Evolutionary conservation across 805 yeast species (phyloP).

Genomic region (Yamadazyma ubonensis): DNA sequence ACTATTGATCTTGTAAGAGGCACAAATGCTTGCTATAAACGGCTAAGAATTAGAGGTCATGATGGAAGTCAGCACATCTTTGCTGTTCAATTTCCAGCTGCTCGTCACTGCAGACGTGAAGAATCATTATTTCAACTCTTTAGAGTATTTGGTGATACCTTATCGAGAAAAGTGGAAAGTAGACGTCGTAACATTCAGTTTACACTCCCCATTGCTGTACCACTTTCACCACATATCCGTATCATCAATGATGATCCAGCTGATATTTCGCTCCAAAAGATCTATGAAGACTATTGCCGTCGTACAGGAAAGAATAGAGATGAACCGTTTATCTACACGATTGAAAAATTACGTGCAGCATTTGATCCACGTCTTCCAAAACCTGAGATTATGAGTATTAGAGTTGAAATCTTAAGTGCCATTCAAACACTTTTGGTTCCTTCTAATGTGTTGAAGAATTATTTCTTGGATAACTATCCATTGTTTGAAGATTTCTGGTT

Average conservation of each 20-base stretch:
- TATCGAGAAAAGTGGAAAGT: constrained; percentile 80
- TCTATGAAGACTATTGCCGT: constrained; percentile 86
- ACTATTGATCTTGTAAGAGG: constrained; percentile 86
- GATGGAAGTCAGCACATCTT: constrained; percentile 91
- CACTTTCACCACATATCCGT: constrained; percentile 91
- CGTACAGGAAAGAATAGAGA: constrained; percentile 73
- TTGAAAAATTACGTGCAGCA: constrained; percentile 85
- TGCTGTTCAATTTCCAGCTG: constrained; percentile 97
- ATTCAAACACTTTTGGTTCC: constrained; percentile 89
- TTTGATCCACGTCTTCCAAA: constrained; percentile 91
- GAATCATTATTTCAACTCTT: constrained; percentile 91
- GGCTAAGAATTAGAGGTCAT: constrained; percentile 86
- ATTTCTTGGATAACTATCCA: constrained; percentile 66
- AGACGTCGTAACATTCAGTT: constrained; percentile 82
- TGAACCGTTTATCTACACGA: constrained; percentile 83
- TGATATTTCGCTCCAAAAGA: constrained; percentile 72
- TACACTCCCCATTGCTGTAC: constrained; percentile 88
- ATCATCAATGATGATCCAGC: constrained; percentile 79
- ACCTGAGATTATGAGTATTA: constrained; percentile 84
- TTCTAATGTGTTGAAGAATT: constrained; percentile 73
- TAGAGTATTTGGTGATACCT: constrained; percentile 79
- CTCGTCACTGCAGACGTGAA: constrained; percentile 94
- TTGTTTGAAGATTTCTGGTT: constrained; percentile 95
- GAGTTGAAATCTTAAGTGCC: constrained; percentile 87
- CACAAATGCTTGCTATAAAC: constrained; percentile 83